Evolutionary conservation across 768 basidiomycete genomes (phyloP).

Genomic region (Amanita rimosa): DNA sequence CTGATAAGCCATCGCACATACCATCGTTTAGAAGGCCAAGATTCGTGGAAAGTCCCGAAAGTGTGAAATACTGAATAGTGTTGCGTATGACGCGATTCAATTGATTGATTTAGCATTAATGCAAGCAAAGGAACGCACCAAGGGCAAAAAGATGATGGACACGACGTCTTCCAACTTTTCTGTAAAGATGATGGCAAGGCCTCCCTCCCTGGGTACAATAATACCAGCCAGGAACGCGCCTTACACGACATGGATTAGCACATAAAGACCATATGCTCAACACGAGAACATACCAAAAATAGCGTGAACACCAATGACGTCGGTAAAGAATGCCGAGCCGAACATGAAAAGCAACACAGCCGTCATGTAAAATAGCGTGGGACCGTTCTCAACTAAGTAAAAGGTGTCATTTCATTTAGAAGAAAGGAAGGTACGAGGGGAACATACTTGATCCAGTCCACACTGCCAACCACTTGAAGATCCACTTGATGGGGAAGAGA

Average conservation of each 20-base stretch:
- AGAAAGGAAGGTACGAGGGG: background rate
- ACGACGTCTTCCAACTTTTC: slow-evolving; percentile 98
- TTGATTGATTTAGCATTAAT: background rate
- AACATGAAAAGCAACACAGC: slow-evolving; percentile 71
- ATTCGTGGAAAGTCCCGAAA: slow-evolving; percentile 86
- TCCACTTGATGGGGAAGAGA: slow-evolving; percentile 50
- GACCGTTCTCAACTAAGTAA: slow-evolving; percentile 52
- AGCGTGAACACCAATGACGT: slow-evolving; percentile 84
- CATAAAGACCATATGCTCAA: background rate
- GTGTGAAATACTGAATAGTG: slow-evolving; percentile 79
- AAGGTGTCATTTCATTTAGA: background rate
- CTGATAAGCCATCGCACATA: slow-evolving; percentile 10
- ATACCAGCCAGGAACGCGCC: slow-evolving; percentile 58
- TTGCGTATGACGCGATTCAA: too few relatives aligned
- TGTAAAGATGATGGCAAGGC: slow-evolving; percentile 76
- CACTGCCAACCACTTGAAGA: slow-evolving; percentile 61
- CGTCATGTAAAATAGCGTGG: slow-evolving; percentile 87
- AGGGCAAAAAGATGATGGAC: slow-evolving; percentile 76
- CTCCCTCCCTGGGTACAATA: slow-evolving; percentile 80
- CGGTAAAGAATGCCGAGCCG: slow-evolving; percentile 85
- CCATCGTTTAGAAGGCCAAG: slow-evolving; percentile 77
- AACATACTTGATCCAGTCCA: slow-evolving; percentile 61
- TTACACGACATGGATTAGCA: background rate
- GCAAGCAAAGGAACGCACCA: slow-evolving; percentile 33
- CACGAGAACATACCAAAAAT: slow-evolving; percentile 55